Percentiles rank a stretch among this genome's conserved stretches.
Conservation (phyloP, 129 eudicot species). For the Silybum marianum region DNA sequence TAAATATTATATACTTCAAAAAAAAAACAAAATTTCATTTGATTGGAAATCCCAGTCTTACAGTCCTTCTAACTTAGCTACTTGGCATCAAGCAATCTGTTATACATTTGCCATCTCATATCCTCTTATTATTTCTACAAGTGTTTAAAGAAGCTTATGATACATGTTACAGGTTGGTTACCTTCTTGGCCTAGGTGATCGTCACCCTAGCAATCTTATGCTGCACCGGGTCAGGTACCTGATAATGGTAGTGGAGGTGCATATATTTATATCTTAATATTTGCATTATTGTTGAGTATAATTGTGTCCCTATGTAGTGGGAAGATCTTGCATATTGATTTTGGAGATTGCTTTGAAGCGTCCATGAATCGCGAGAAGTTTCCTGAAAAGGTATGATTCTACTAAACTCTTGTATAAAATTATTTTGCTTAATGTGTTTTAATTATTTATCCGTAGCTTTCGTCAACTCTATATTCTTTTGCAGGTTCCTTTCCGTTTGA, state of each 20-base stretch:
- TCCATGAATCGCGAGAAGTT: constrained; percentile 98
- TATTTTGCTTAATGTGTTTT: background rate
- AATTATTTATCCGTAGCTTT: constrained; percentile 4
- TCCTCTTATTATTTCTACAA: background rate
- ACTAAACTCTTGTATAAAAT: background rate
- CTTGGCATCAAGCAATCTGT: background rate
- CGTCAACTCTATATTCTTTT: background rate
- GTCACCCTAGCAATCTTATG: constrained; percentile 99
- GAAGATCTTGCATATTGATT: constrained; percentile 95
- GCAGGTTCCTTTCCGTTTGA: constrained; percentile 98
- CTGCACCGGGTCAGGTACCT: constrained; percentile 88
- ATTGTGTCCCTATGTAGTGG: constrained; percentile 54
- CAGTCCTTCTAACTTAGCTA: background rate
- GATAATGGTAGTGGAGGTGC: background rate
- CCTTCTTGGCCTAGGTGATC: constrained; percentile 98
- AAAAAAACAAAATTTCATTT: background rate
- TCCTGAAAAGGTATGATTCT: constrained; percentile 80
- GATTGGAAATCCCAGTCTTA: background rate
- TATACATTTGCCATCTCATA: background rate
- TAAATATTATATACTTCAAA: no score
- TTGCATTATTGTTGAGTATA: constrained; percentile 2
- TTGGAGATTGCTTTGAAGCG: constrained; percentile 99
- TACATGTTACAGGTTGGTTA: constrained; percentile 78
- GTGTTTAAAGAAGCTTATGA: constrained; percentile 4
- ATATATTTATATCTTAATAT: constrained; percentile 11